Percentiles rank a stretch among this genome's conserved stretches.
Evolutionary conservation across 495 filamentous ascomycete species (phyloP).

Genomic region (Hypoxylon perforatum): DNA sequence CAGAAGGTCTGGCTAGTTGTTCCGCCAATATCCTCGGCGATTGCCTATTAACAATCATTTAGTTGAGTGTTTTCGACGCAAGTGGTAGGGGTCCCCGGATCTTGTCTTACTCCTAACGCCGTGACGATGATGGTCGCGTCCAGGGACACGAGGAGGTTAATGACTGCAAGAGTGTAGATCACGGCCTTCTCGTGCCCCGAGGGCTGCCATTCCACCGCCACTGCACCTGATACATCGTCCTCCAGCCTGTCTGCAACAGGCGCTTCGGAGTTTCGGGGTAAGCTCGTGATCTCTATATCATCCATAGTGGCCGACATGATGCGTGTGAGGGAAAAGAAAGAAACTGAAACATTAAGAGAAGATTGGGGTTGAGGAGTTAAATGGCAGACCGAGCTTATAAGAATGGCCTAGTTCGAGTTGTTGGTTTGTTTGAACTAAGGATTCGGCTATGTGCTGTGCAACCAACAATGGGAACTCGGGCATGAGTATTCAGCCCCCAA

Average conservation of each 20-base stretch:
- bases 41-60: slow-evolving; percentile 38
- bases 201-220: slow-evolving; percentile 51
- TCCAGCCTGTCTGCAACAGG: background rate
- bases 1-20: slow-evolving; percentile 63
- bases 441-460: too few relatives aligned
- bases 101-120: slow-evolving; percentile 49
- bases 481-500: too few relatives aligned
- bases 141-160: slow-evolving; percentile 64
- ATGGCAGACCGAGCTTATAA: too few relatives aligned
- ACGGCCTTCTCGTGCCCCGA: slow-evolving; percentile 52
- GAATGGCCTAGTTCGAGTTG: too few relatives aligned
- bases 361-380: too few relatives aligned
- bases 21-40: slow-evolving; percentile 57
- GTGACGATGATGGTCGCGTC: slow-evolving; percentile 66
- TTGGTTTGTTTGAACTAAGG: too few relatives aligned
- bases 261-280: background rate
- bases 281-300: too few relatives aligned
- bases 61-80: background rate
- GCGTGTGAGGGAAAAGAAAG: too few relatives aligned
- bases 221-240: slow-evolving; percentile 13
- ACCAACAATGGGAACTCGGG: too few relatives aligned
- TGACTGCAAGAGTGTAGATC: slow-evolving; percentile 55
- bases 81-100: background rate
- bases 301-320: too few relatives aligned
- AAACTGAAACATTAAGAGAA: too few relatives aligned